Evolutionary conservation across 1,139 yeast species (phyloP).

Genomic region (Wickerhamomyces sp.): DNA sequence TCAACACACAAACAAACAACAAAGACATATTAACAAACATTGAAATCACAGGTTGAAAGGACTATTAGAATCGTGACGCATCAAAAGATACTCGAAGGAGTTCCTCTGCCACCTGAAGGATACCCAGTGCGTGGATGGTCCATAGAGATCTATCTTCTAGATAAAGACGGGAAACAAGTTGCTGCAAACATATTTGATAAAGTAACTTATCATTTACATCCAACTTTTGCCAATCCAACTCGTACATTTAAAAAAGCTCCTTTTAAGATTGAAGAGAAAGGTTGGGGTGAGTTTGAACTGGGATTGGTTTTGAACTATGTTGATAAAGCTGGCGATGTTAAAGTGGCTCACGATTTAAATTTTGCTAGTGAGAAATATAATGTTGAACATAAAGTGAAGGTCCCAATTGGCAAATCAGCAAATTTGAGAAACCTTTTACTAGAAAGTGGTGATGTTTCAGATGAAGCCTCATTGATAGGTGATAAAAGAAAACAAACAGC

Average conservation of each 20-base stretch:
- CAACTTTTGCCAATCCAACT: slow-evolving; percentile 87
- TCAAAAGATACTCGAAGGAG: slow-evolving; percentile 78
- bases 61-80: slow-evolving; percentile 84
- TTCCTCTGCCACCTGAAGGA: slow-evolving; percentile 82
- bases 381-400: slow-evolving; percentile 69
- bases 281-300: slow-evolving; percentile 98
- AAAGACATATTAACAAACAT: slow-evolving; percentile 1
- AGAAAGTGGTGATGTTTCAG: slow-evolving; percentile 79
- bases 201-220: slow-evolving; percentile 90
- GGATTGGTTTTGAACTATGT: slow-evolving; percentile 72
- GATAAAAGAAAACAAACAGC: slow-evolving; percentile 35
- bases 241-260: slow-evolving; percentile 81
- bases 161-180: slow-evolving; percentile 73
- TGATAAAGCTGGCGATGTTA: slow-evolving; percentile 86
- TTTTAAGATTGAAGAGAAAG: slow-evolving; percentile 87
- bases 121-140: slow-evolving; percentile 98
- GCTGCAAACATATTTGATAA: slow-evolving; percentile 89
- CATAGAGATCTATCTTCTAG: slow-evolving; percentile 68
- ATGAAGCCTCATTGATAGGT: slow-evolving; percentile 20
- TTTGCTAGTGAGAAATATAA: slow-evolving; percentile 73
- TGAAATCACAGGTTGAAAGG: slow-evolving; percentile 54
- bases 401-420: slow-evolving; percentile 70
- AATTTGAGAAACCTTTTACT: slow-evolving; percentile 64
- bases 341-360: slow-evolving; percentile 83
- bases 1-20: neutral